phyloP scores from a whole-genome alignment of 2,329 filamentous ascomycete species.

The Colletotrichum sidae region DNA sequence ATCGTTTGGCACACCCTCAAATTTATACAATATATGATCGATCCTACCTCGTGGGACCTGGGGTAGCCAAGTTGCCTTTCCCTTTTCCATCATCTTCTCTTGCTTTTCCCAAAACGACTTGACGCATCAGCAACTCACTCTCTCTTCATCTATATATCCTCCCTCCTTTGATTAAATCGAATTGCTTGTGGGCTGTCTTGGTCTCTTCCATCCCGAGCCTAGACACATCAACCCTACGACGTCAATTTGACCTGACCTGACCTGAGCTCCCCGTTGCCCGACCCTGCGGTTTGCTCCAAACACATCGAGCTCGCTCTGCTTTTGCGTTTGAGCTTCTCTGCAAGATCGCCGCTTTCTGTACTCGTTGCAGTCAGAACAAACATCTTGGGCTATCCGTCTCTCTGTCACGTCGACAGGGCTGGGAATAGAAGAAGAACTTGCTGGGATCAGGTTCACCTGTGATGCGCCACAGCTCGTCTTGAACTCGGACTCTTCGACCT shows the following conservation, averaged over 20 bases:
- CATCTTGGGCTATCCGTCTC: not conserved
- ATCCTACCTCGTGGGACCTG: constrained; percentile 42
- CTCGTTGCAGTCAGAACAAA: not conserved
- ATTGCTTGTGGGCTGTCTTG: constrained; percentile 23
- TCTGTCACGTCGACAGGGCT: not conserved
- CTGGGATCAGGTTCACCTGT: constrained; percentile 15
- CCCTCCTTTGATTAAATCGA: constrained; percentile 22
- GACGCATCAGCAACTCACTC: constrained; percentile 30
- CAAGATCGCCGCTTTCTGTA: constrained; percentile 8
- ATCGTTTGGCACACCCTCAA: constrained; percentile 50
- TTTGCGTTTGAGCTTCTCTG: constrained; percentile 13
- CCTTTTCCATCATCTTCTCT: constrained; percentile 41
- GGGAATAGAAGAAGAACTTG: not conserved
- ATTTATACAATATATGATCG: constrained; percentile 51
- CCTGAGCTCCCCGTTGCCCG: constrained; percentile 10
- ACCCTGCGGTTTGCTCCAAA: constrained; percentile 15
- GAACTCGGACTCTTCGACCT: constrained; percentile 30
- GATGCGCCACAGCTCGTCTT: constrained; percentile 38
- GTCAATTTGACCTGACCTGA: constrained; percentile 6
- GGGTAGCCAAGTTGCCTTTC: constrained; percentile 39
- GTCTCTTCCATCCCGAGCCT: constrained; percentile 19
- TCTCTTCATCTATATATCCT: constrained; percentile 1
- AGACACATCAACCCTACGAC: constrained; percentile 25
- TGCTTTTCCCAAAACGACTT: constrained; percentile 41
- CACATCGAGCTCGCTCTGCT: constrained; percentile 8